Base-by-base conservation (phyloP, 768 basidiomycete genomes). In the Cystobasidium onofrii region DNA sequence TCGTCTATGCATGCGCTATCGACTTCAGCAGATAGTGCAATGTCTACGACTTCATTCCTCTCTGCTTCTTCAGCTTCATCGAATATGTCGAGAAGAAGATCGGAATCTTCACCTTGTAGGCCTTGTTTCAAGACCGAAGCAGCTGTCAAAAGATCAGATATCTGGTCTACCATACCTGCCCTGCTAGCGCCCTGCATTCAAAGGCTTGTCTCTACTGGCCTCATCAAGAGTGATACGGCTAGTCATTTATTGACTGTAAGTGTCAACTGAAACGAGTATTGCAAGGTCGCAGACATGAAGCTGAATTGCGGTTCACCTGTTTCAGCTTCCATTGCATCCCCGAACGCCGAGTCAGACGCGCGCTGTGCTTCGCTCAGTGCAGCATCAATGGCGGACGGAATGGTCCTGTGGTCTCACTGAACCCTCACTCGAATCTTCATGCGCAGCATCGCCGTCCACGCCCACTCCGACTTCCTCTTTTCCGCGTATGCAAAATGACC, bases 151-250 rank as follows among this genome's bases (percentile, higher is more conserved):
- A 61, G 66, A 27, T 44, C 73, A n/a, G 79, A 80, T 55, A 73
- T 79, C 52, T 80, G 76, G 76, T 64, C 76, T 6, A 52, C 75
- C 34, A 36, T 80, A 15, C 65, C 76, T 27, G 67, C 65, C 54
- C 64, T 77, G 1, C 61, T 80, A 18, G 75, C 74, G 1, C 75
- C 76, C 54, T 78, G 77, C 33, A 76, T 80, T 31, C 78, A 79
- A 43, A 43, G 79, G 1, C 72, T 80, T 31, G 79, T 80, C 27
- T 78, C 77, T n/a, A 77, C 76, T 1, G 74, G 76, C 10, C 23
- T 76, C 25, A 70, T 80, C 70, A 78, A 77, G 64, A 74, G 76
- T 4, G 76, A 78, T 34, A 67, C 78, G 18, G 79, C 79, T 15
- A 75, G 76, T 1, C 75, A 76, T 23, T 75, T 80, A 10, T 77